Percentiles rank a stretch among this genome's conserved stretches.
Evolutionary conservation across 2,329 filamentous ascomycete genomes (phyloP).

Genomic region (Hypoxylon sp.): DNA sequence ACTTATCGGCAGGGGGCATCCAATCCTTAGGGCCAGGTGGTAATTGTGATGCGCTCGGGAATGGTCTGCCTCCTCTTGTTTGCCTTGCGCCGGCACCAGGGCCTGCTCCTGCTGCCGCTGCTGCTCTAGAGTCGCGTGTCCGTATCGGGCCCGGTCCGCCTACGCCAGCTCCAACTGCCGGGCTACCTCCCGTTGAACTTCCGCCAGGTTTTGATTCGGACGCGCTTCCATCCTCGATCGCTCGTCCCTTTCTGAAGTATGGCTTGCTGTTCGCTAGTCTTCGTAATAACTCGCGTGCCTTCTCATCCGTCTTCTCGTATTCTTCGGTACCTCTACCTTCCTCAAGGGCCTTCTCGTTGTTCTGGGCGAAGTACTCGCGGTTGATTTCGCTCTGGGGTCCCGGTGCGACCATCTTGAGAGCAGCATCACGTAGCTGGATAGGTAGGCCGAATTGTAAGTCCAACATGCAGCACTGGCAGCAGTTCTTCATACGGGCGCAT

Average conservation of each 20-base stretch:
- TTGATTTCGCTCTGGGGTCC: conserved; percentile 95
- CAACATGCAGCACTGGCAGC: conserved; percentile 98
- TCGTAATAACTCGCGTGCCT: conserved; percentile 88
- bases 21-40: conserved; percentile 90
- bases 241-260: conserved; percentile 90
- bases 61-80: conserved; percentile 69
- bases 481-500: conserved; percentile 97
- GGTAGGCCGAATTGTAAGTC: conserved; percentile 96
- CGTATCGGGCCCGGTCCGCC: conserved; percentile 83
- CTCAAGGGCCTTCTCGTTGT: conserved; percentile 95
- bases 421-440: conserved; percentile 94
- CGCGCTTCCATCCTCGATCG: conserved; percentile 72
- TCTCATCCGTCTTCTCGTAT: conserved; percentile 97
- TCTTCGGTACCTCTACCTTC: conserved; percentile 89
- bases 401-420: conserved; percentile 96
- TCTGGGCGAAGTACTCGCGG: conserved; percentile 96
- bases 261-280: conserved; percentile 92
- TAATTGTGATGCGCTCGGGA: conserved; percentile 79
- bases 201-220: conserved; percentile 59
- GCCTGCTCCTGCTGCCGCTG: conserved; percentile 64
- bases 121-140: conserved; percentile 75
- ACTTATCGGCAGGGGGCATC: conserved; percentile 84
- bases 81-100: conserved; percentile 60
- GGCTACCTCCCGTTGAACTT: conserved; percentile 57
- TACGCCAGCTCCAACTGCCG: conserved; percentile 68